These are phyloP conservation scores for Cajanus cajan DNA, from an alignment of 306 rosid species.

Conservation along the genomic window DNA sequence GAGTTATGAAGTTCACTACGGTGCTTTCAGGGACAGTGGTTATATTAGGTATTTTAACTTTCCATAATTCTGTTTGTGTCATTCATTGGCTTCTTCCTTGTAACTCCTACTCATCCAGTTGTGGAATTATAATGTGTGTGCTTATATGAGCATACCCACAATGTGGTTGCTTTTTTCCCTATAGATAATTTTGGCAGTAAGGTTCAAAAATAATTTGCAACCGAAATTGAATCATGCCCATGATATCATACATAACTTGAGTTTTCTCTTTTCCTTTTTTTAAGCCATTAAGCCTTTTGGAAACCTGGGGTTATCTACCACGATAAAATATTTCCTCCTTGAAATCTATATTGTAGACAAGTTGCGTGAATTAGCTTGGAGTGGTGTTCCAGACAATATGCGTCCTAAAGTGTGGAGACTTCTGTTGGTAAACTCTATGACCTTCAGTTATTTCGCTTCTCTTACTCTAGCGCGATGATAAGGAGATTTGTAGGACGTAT, in stretches of 20 bases:
- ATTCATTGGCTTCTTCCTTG: neutral
- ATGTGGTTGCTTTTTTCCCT: neutral
- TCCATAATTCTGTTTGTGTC: neutral
- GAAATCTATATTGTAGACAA: conserved; percentile 52
- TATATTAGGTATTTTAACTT: conserved; percentile 52
- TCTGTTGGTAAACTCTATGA: conserved; percentile 63
- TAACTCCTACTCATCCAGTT: neutral
- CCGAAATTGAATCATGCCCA: neutral
- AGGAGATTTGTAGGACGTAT: neutral
- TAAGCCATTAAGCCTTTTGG: neutral
- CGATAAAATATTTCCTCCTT: neutral
- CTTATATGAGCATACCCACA: neutral
- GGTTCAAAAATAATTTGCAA: neutral
- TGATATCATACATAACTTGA: neutral
- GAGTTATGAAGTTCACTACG: conserved; percentile 81
- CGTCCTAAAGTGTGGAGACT: conserved; percentile 86
- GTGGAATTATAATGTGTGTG: neutral
- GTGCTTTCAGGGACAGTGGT: conserved; percentile 72
- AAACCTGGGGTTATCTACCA: neutral
- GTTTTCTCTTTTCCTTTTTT: neutral
- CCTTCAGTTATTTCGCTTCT: conserved; percentile 20
- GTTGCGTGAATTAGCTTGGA: conserved; percentile 90
- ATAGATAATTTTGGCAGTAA: neutral
- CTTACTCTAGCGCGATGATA: neutral
- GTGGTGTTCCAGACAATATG: conserved; percentile 79